phyloP scores from a whole-genome alignment of 139 green algal genomes.

The Mesotaenium endlicherianum region DNA sequence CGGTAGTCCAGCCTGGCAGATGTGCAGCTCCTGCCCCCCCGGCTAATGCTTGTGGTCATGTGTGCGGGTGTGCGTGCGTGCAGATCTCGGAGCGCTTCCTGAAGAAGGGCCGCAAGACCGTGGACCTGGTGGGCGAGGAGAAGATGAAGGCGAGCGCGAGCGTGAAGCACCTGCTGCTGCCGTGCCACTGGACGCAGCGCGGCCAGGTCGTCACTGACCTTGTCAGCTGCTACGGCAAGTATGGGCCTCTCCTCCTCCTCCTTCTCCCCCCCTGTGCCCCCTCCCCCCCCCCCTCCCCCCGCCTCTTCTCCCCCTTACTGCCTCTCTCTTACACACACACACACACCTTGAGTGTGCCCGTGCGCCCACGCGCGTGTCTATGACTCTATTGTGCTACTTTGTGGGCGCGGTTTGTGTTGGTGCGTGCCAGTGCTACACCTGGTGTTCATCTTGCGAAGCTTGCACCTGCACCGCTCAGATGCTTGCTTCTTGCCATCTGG shows the following conservation, averaged over 20 bases:
- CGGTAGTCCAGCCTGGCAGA: no score
- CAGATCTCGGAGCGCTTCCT: constrained; percentile 84
- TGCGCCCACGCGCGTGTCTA: no score
- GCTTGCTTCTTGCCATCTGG: neutral
- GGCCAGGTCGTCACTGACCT: constrained; percentile 52
- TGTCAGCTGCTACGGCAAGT: constrained; percentile 54
- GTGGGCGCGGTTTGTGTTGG: neutral
- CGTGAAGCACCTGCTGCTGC: constrained; percentile 81
- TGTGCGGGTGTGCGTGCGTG: no score
- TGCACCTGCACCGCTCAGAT: neutral
- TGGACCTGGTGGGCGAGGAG: constrained; percentile 89
- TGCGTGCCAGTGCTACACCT: neutral
- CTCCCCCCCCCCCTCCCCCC: neutral
- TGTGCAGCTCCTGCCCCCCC: no score
- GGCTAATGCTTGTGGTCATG: no score
- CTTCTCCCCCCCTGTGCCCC: neutral
- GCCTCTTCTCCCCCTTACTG: neutral
- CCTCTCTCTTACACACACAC: neutral
- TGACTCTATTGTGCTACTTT: neutral
- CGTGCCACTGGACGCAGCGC: constrained; percentile 78
- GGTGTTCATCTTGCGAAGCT: neutral
- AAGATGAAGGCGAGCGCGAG: constrained; percentile 78
- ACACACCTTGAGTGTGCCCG: neutral
- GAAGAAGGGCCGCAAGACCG: constrained; percentile 60
- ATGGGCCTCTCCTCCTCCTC: no score